Evolutionary conservation across 176 grass and related monocot species (phyloP).

Genomic region (Oryza meyeriana): DNA sequence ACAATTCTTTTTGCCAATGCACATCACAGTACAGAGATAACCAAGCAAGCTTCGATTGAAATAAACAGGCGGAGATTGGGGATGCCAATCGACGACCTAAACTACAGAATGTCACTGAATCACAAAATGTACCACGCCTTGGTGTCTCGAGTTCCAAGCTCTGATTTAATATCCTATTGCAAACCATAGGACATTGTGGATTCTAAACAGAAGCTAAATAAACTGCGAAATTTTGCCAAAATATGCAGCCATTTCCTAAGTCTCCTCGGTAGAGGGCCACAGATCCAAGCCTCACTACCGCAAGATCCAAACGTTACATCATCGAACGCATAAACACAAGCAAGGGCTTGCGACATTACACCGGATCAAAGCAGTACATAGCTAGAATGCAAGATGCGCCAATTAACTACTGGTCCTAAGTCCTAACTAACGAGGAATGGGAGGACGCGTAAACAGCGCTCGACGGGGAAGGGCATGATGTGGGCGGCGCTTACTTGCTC

Average conservation of each 20-base stretch:
- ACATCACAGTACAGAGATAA: not conserved
- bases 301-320: not conserved
- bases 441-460: not conserved
- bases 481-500: slow-evolving; percentile 31
- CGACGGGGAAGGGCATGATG: not conserved
- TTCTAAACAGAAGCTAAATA: not conserved
- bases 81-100: not conserved
- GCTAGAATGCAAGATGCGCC: not conserved
- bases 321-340: not conserved
- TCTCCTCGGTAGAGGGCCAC: not conserved
- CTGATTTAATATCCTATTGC: too few species aligned
- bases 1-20: not conserved
- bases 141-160: not conserved
- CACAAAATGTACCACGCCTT: not conserved
- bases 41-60: not conserved
- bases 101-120: not conserved
- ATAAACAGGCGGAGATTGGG: not conserved
- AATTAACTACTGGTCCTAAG: not conserved
- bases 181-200: too few species aligned
- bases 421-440: not conserved
- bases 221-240: not conserved
- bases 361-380: not conserved
- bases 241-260: not conserved
- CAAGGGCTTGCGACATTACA: not conserved
- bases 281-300: not conserved